These are phyloP conservation scores for Nothopassalora personata DNA, from an alignment of 2,329 filamentous ascomycete species.

Conservation along the genomic window DNA sequence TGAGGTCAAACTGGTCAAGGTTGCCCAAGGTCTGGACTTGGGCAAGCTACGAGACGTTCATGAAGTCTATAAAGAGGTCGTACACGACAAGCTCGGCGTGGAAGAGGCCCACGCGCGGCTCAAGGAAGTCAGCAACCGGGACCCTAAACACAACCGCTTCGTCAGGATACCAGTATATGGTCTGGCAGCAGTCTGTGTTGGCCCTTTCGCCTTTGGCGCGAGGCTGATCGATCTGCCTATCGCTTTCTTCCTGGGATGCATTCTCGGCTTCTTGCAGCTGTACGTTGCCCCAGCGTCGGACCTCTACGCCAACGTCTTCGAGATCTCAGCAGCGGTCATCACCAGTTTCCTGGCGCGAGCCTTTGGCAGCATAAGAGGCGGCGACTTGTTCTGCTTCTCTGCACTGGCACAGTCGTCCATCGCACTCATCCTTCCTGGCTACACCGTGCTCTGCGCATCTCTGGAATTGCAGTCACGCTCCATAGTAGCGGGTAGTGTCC, in stretches of 20 bases:
- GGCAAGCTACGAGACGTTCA: constrained; percentile 70
- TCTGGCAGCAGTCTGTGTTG: constrained; percentile 68
- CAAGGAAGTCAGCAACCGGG: constrained; percentile 56
- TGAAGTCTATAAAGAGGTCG: constrained; percentile 73
- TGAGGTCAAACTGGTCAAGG: constrained; percentile 70
- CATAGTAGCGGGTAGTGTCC: constrained; percentile 47
- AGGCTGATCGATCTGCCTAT: constrained; percentile 73
- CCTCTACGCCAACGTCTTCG: constrained; percentile 55
- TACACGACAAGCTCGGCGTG: constrained; percentile 68
- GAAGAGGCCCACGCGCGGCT: constrained; percentile 63
- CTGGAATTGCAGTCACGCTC: constrained; percentile 46
- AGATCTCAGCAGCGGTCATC: constrained; percentile 45
- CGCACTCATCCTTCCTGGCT: constrained; percentile 47
- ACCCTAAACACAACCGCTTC: constrained; percentile 49
- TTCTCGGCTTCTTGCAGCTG: constrained; percentile 70
- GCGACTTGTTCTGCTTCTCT: constrained; percentile 46
- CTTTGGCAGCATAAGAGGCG: constrained; percentile 43
- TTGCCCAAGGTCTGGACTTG: constrained; percentile 64
- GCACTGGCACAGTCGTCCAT: constrained; percentile 48
- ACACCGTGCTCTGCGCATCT: constrained; percentile 47
- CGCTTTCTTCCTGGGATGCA: constrained; percentile 67
- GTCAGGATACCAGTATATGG: constrained; percentile 63
- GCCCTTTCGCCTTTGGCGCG: constrained; percentile 73
- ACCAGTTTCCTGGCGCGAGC: constrained; percentile 47
- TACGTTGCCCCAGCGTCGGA: constrained; percentile 69